phyloP scores from a whole-genome alignment of 108 stramenopile genomes.

The Cyclotella sp. region DNA sequence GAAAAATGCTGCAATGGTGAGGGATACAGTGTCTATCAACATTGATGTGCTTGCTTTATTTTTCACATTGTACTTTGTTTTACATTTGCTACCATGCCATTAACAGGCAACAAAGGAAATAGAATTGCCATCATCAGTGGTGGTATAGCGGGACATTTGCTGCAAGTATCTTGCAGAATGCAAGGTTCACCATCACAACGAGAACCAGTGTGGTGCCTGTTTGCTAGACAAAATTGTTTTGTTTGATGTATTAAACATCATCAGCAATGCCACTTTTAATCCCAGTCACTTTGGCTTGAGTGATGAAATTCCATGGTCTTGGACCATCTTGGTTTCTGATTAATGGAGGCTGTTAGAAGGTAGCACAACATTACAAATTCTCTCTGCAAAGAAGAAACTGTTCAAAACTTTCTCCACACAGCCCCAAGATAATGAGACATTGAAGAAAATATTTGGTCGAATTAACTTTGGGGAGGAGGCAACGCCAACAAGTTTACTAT shows the following conservation, averaged over 20 bases:
- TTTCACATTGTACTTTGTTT: not conserved
- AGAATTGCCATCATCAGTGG: slow-evolving; percentile 73
- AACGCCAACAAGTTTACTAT: slow-evolving; percentile 57
- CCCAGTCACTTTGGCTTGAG: slow-evolving; percentile 51
- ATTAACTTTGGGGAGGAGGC: slow-evolving; percentile 44
- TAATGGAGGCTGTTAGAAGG: slow-evolving; percentile 54
- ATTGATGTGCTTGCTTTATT: not conserved
- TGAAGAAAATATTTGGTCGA: slow-evolving; percentile 64
- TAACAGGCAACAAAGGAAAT: not conserved
- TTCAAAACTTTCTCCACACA: slow-evolving; percentile 71
- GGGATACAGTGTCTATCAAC: no score
- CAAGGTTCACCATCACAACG: slow-evolving; percentile 44
- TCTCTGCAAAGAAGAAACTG: slow-evolving; percentile 51
- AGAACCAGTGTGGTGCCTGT: slow-evolving; percentile 33
- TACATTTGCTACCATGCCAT: not conserved
- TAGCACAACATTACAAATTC: slow-evolving; percentile 49
- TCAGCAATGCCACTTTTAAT: slow-evolving; percentile 66
- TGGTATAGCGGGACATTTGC: slow-evolving; percentile 75
- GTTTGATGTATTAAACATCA: slow-evolving; percentile 71
- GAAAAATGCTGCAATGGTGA: no score
- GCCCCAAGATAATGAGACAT: slow-evolving; percentile 25
- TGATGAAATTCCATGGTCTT: slow-evolving; percentile 44
- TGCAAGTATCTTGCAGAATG: slow-evolving; percentile 79
- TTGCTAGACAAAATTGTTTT: slow-evolving; percentile 61
- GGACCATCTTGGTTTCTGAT: slow-evolving; percentile 58